Percentiles rank a stretch among this genome's conserved stretches.
Conservation (phyloP, 164 flowering plant species). For the Akebia trifoliata region DNA sequence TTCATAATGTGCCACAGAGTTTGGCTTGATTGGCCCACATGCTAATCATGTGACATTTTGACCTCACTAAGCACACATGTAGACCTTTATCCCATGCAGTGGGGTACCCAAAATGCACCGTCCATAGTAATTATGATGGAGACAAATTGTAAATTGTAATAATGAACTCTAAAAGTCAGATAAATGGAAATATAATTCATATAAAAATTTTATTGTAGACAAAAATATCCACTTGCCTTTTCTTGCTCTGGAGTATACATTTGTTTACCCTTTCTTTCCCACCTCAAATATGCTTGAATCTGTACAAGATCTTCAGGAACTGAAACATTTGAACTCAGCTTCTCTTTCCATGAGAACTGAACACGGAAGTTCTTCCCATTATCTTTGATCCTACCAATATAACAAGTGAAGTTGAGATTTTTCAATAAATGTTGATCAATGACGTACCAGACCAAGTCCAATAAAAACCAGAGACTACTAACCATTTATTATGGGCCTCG, state of each 20-base stretch:
- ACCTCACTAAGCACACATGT: no score
- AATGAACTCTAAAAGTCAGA: no score
- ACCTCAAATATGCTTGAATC: constrained; percentile 85
- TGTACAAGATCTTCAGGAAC: constrained; percentile 98
- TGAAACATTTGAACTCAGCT: constrained; percentile 30
- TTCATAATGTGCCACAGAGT: no score
- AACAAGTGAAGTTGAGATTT: background rate
- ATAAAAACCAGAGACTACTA: constrained; percentile 14
- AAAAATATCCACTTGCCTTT: constrained; percentile 48
- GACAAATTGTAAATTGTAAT: no score
- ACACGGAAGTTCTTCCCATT: constrained; percentile 68
- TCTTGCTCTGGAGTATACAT: constrained; percentile 87
- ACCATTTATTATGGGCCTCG: constrained; percentile 71
- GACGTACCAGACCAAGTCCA: background rate
- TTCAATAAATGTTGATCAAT: background rate
- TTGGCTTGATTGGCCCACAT: no score
- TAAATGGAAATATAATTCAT: no score
- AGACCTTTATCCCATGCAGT: no score
- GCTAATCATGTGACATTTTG: no score
- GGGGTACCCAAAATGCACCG: no score
- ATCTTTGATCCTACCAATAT: constrained; percentile 61
- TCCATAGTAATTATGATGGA: no score
- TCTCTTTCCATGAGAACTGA: constrained; percentile 35
- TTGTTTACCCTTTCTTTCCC: constrained; percentile 96
- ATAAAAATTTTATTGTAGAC: background rate